Evolutionary conservation across 352 stramenopile species (phyloP), one percentile per base, ranked within the genome.

Genomic region (Globisporangium spiculum): DNA sequence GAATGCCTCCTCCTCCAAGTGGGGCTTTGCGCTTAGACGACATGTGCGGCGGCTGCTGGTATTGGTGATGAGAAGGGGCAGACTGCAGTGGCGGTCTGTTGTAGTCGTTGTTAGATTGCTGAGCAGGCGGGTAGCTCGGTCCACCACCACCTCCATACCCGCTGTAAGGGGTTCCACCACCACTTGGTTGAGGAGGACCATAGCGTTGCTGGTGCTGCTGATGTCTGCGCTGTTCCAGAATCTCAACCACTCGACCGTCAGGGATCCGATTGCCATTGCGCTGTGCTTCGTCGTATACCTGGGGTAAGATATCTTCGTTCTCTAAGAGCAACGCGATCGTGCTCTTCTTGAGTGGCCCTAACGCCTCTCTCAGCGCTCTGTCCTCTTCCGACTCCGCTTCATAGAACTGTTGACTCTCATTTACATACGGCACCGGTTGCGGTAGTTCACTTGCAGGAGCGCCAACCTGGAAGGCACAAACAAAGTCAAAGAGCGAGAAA

Each of bases 201-300:
- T 60, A 65, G 54, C 66, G 76, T 27, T 75, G 72, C 57, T 67
- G 72, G 32, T 64, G 79, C 32, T 71, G 73, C 41, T 75, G 78
- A 34, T 83, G 83, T 55, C 76, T 75, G 61, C 85, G 85, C 50
- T 81, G 76, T 60, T 91, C 82, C 64, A 96, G 72, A 63, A 96
- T 91, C 72, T 96, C 86, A 55, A 88, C 70, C 53, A 96, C 85
- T 52, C 88, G 88, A 14, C 73, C 76, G 67, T 96, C 88, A 3
- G 84, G 68, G 63, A 96, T 93, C 48, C 75, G 77, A 65, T 92
- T 91, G 56, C 84, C 83, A 59, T 91, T 83, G 63, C 80, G 88
- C 67, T 90, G 81, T n/a, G 83, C 88, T 70, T 96, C 88, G 24
- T 92, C 84, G 46, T 90, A 89, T 18, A 94, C 85, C 67, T 92